Evolutionary conservation across 2,329 filamentous ascomycete genomes (phyloP).

Genomic region (Colletotrichum shisoi): DNA sequence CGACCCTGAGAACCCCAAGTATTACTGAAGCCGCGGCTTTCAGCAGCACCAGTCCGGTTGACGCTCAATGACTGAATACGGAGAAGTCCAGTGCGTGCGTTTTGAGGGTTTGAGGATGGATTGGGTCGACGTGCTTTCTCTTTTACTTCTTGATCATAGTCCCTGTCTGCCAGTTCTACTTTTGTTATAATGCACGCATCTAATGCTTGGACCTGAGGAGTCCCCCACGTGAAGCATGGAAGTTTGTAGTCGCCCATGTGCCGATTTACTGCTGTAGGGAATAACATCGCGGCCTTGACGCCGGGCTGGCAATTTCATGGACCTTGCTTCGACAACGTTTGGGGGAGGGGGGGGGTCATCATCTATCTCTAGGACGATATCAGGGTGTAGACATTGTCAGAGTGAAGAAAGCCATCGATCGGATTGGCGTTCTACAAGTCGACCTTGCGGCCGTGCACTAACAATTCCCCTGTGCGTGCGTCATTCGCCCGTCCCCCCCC

Average conservation of each 20-base stretch:
- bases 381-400: background rate
- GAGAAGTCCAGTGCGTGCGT: background rate
- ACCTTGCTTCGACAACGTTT: background rate
- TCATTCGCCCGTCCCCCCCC: constrained; percentile 27
- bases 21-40: constrained; percentile 50
- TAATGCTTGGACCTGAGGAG: background rate
- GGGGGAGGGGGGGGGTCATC: too few species aligned
- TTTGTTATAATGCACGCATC: background rate
- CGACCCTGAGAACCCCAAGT: constrained; percentile 60
- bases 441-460: constrained; percentile 18
- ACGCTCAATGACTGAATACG: background rate
- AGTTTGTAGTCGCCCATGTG: background rate
- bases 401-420: background rate
- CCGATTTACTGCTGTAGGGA: background rate
- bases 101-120: background rate
- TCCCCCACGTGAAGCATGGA: background rate
- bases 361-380: too few species aligned
- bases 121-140: background rate
- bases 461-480: constrained; percentile 27
- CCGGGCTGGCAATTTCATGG: background rate
- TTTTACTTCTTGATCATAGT: background rate
- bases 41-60: background rate
- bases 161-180: background rate
- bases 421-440: constrained; percentile 5
- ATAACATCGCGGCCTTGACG: too few species aligned